These are phyloP conservation scores for Cokeromyces recurvatus DNA, from an alignment of 371 early-diverging fungal species.

Conservation along the genomic window DNA sequence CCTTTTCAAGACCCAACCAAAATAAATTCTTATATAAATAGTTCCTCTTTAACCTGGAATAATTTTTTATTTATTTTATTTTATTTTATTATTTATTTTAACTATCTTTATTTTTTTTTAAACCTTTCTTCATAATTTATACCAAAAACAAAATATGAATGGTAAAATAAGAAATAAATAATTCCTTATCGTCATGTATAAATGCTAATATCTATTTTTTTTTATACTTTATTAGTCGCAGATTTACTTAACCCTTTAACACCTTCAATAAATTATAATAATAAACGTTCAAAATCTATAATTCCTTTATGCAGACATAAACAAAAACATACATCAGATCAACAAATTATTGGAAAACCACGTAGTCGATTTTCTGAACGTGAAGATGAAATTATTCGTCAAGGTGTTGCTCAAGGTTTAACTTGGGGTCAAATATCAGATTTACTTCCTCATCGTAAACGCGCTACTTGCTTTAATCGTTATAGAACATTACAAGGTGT, in stretches of 20 bases:
- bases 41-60: too few relatives aligned
- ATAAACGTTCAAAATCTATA: slow-evolving; percentile 12
- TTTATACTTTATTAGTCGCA: slow-evolving; percentile 8
- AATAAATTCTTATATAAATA: neutral
- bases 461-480: slow-evolving; percentile 47
- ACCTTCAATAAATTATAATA: neutral
- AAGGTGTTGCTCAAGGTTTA: slow-evolving; percentile 40
- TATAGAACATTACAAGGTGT: slow-evolving; percentile 42
- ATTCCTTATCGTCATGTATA: too few relatives aligned
- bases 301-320: neutral
- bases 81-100: neutral
- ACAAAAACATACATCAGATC: neutral
- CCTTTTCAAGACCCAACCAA: slow-evolving; percentile 11
- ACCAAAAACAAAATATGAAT: too few relatives aligned
- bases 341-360: slow-evolving; percentile 25
- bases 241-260: slow-evolving; percentile 18
- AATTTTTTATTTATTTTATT: too few relatives aligned
- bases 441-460: slow-evolving; percentile 38
- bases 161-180: too few relatives aligned
- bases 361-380: slow-evolving; percentile 41
- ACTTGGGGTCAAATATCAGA: slow-evolving; percentile 47
- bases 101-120: neutral
- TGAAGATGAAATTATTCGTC: slow-evolving; percentile 41
- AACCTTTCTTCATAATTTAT: too few relatives aligned
- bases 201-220: neutral